Base-by-base conservation (phyloP, 106 monocot species). In the Dioscorea zingiberensis region DNA sequence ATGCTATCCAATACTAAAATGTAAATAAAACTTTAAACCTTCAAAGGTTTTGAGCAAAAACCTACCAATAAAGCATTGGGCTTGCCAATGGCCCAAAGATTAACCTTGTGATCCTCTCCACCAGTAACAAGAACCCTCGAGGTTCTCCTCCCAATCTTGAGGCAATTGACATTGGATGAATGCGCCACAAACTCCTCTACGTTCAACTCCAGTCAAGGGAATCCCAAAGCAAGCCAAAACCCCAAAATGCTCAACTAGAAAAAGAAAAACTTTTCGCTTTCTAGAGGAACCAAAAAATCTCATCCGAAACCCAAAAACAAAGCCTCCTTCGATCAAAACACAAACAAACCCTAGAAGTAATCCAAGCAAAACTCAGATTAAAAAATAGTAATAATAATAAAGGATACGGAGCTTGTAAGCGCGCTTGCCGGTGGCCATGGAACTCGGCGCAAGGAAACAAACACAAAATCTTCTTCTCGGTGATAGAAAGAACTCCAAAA, bases 171-270 rank as follows among this genome's bases (percentile, higher is more conserved):
- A 82, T 75, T 92, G 48, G 97, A 88, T 61, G 97, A 69, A 80
- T 97, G 97, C 16, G 97, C 97, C 9, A 92, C 97, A 75, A 97
- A 97, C 60, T 97, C 97, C 86, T 97, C 97, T 97, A 44, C 25
- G 61, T 65, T 51, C 29, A 65, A 74, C 30, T 17, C 38, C 3
- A 18, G 88, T 92, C 75, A 97, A 89, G 88, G n/a, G 65, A 58
- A 25, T 48, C 44, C 44, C 21, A 61, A 73, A 44, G 28, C 12
- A 23, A 24, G 13, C 23, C 7, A 18, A 51, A 51, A 51, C 38
- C 38, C 38, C 38, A 38, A 38, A n/a, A 38, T 38, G 38, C 38
- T 38, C 38, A 38, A 38, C 38, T 1, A 1, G 4, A 30, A 30
- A 30, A 38, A 38, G 30, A 10, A 38, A 38, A 38, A 6, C 38